Conservation (phyloP, 2,329 filamentous ascomycete species). For the Fusarium pseudoanthophilum region DNA sequence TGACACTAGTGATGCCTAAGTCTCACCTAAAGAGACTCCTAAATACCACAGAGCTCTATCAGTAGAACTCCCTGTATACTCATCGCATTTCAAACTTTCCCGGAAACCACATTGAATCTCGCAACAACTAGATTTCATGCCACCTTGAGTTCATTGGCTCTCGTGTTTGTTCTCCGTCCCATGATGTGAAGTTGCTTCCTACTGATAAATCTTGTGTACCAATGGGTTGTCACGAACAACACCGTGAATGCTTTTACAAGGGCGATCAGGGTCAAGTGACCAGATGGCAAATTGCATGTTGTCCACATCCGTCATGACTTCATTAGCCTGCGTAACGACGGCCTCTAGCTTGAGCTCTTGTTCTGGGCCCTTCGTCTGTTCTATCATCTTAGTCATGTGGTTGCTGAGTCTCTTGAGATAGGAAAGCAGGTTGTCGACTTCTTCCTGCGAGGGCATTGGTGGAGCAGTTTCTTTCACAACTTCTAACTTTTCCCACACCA, state of each 20-base stretch:
- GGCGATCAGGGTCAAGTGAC: not conserved
- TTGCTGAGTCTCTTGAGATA: not conserved
- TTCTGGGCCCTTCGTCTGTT: not conserved
- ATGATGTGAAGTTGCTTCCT: not conserved
- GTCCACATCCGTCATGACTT: not conserved
- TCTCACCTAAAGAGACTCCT: not conserved
- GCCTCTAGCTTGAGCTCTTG: too few species aligned
- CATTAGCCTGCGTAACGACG: not conserved
- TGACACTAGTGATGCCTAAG: fast-evolving
- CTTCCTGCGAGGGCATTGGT: not conserved
- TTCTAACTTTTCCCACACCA: too few species aligned
- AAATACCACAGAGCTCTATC: too few species aligned
- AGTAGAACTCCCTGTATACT: too few species aligned
- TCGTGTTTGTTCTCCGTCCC: not conserved
- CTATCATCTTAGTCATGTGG: not conserved
- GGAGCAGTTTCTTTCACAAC: not conserved
- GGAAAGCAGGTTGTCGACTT: not conserved
- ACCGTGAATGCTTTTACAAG: not conserved
- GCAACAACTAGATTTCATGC: fast-evolving
- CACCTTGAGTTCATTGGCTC: too few species aligned
- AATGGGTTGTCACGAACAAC: not conserved
- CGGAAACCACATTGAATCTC: not conserved
- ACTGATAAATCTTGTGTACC: not conserved
- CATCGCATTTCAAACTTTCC: not conserved
- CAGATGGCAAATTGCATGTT: not conserved